phyloP scores from a whole-genome alignment of 176 grass and related monocot species.

The Musa schizocarpa region DNA sequence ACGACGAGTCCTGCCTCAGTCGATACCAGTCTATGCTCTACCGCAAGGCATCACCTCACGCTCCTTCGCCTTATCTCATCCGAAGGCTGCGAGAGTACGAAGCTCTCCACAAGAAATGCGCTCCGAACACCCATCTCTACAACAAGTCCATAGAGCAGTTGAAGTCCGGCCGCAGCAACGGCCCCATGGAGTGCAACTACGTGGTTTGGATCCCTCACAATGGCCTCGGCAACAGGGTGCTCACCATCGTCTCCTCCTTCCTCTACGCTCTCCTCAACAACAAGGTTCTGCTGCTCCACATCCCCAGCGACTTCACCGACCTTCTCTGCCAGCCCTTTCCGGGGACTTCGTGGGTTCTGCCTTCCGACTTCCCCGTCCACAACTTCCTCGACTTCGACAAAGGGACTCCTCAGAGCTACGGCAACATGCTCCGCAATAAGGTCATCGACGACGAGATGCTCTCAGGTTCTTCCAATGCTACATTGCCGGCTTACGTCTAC shows the following conservation, averaged over 20 bases:
- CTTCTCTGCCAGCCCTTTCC: slow-evolving; percentile 67
- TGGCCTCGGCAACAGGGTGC: slow-evolving; percentile 57
- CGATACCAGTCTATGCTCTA: slow-evolving; percentile 49
- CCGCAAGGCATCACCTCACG: slow-evolving; percentile 21
- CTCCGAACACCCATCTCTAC: slow-evolving; percentile 45
- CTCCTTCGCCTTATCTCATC: slow-evolving; percentile 34
- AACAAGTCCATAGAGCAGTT: slow-evolving; percentile 23
- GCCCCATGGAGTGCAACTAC: slow-evolving; percentile 42
- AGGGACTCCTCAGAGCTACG: background rate
- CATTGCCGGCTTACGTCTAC: background rate
- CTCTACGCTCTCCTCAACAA: slow-evolving; percentile 57
- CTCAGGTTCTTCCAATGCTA: background rate
- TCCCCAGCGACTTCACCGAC: slow-evolving; percentile 14
- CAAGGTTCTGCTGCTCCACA: slow-evolving; percentile 53
- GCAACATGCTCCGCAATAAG: background rate
- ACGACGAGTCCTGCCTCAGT: slow-evolving; percentile 33
- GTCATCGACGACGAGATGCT: background rate
- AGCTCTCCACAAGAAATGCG: slow-evolving; percentile 39
- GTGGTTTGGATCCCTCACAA: slow-evolving; percentile 37
- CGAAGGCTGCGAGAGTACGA: slow-evolving; percentile 39
- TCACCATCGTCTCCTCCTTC: slow-evolving; percentile 51
- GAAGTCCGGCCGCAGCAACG: slow-evolving; percentile 18
- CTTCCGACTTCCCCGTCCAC: slow-evolving; percentile 24
- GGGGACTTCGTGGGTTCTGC: slow-evolving; percentile 44
- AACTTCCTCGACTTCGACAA: slow-evolving; percentile 32